Evolutionary conservation across 2,329 filamentous ascomycete genomes (phyloP).

Genomic region (Neopestalotiopsis rosae): DNA sequence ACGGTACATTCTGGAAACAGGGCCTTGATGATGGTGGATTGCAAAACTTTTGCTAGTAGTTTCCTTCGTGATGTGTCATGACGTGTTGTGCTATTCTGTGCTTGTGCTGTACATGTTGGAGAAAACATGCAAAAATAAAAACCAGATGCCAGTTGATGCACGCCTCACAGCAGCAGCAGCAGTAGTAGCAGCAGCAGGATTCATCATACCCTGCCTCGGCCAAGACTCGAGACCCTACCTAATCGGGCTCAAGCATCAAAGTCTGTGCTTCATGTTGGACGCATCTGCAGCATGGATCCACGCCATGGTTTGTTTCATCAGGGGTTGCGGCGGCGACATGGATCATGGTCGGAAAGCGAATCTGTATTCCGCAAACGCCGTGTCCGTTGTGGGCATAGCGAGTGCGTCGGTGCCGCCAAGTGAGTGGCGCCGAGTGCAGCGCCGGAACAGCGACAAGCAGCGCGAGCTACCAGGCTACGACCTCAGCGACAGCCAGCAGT

Average conservation of each 20-base stretch:
- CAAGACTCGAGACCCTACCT: background rate
- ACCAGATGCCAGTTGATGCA: background rate
- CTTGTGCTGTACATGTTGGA: background rate
- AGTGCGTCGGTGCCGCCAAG: background rate
- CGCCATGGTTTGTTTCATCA: constrained; percentile 19
- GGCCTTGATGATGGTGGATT: background rate
- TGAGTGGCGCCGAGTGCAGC: background rate
- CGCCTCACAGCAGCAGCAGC: background rate
- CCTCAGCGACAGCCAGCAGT: background rate
- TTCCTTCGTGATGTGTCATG: background rate
- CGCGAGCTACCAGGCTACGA: background rate
- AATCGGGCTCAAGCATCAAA: constrained; percentile 12
- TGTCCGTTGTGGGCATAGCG: constrained; percentile 2
- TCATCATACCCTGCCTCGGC: background rate
- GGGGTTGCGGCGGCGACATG: constrained; percentile 11
- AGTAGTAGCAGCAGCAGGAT: background rate
- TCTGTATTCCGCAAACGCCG: background rate
- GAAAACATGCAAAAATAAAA: constrained; percentile 1
- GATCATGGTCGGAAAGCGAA: constrained; percentile 10
- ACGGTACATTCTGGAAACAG: background rate
- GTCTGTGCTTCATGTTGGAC: constrained; percentile 16
- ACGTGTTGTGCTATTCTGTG: background rate
- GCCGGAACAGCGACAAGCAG: background rate
- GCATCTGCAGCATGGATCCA: constrained; percentile 17
- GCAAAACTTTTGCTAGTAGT: background rate